Conservation (phyloP, 2,329 filamentous ascomycete species). For the Paradendryphiella salina region DNA sequence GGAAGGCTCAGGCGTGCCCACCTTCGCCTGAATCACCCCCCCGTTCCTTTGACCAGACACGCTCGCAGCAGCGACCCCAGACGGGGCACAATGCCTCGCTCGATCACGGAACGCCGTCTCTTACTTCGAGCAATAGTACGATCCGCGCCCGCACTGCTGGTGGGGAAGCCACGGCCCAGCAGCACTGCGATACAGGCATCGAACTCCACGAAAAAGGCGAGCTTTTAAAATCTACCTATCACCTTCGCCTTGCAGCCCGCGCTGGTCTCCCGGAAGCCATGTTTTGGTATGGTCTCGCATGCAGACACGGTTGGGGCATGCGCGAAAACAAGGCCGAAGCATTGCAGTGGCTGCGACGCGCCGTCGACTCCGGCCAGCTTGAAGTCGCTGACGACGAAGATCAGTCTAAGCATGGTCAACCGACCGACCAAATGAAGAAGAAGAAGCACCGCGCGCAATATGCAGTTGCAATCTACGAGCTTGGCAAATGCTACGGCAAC, state of each 20-base stretch:
- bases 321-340: conserved; percentile 87
- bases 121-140: conserved; percentile 51
- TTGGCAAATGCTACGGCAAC: conserved; percentile 96
- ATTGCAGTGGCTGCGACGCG: conserved; percentile 88
- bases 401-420: conserved; percentile 62
- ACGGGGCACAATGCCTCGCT: conserved; percentile 22
- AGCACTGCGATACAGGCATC: conserved; percentile 89
- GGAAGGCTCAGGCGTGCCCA: conserved; percentile 35
- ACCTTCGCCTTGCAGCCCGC: conserved; percentile 84
- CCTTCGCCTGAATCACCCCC: conserved; percentile 47
- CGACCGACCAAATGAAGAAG: conserved; percentile 67
- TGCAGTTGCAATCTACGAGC: conserved; percentile 91
- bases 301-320: conserved; percentile 97
- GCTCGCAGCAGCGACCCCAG: conserved; percentile 20
- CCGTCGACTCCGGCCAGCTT: conserved; percentile 78
- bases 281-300: conserved; percentile 93
- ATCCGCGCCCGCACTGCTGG: conserved; percentile 51
- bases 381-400: conserved; percentile 84
- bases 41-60: conserved; percentile 39
- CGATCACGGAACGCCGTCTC: conserved; percentile 38
- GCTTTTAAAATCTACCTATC: conserved; percentile 92
- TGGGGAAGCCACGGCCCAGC: conserved; percentile 76
- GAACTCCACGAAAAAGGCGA: conserved; percentile 85
- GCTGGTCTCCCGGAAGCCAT: conserved; percentile 89
- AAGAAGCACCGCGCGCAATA: conserved; percentile 91